Conservation (phyloP, 2,329 filamentous ascomycete genomes). For the Fusarium pseudoanthophilum region DNA sequence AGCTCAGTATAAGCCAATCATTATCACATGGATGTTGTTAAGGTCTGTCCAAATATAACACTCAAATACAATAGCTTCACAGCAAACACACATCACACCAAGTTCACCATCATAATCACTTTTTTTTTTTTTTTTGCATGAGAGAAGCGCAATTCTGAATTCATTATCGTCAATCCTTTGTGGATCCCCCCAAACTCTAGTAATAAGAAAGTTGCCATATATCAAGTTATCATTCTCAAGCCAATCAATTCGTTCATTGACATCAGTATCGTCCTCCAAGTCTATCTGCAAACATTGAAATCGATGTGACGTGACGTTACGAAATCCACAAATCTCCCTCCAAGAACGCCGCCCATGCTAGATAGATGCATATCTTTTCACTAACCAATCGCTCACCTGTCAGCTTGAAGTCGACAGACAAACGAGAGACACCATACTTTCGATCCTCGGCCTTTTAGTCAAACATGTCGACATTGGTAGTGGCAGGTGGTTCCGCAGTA, state of each 20-base stretch:
- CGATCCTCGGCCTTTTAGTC: conserved; percentile 8
- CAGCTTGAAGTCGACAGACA: not conserved
- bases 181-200: conserved; percentile 27
- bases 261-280: conserved; percentile 37
- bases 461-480: conserved; percentile 35
- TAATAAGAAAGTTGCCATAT: conserved; percentile 20
- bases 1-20: conserved; percentile 13
- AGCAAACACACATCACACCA: not conserved
- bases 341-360: conserved; percentile 40
- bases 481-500: conserved; percentile 20
- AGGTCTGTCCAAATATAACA: not conserved
- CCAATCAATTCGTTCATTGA: conserved; percentile 43
- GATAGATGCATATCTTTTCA: conserved; percentile 30
- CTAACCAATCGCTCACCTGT: not conserved
- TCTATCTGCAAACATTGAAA: conserved; percentile 42
- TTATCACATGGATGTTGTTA: not conserved
- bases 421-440: not conserved
- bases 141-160: conserved; percentile 13
- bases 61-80: not conserved
- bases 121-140: not conserved
- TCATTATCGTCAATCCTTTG: conserved; percentile 30
- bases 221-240: conserved; percentile 26
- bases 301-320: conserved; percentile 37
- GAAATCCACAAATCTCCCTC: conserved; percentile 33
- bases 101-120: not conserved